A percentile compares a stretch with the other conserved stretches of the same genome.
Conservation (phyloP, 306 rosid species). For the Comarum palustre region DNA sequence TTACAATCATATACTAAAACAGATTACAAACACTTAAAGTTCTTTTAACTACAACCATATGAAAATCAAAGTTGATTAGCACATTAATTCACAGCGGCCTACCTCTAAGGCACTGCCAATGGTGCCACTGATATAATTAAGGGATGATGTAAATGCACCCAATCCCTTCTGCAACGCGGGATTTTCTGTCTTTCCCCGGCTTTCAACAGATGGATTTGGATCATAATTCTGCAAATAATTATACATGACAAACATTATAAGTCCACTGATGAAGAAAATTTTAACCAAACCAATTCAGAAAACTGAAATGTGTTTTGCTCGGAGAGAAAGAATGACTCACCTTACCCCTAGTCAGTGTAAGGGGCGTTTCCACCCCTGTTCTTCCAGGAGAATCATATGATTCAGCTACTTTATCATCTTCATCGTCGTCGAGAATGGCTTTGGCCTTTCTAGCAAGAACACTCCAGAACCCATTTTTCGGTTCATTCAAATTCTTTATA, state of each 20-base stretch:
- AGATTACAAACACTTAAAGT: not conserved
- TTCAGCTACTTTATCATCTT: conserved; percentile 46
- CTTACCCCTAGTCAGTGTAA: conserved; percentile 51
- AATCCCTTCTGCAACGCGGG: conserved; percentile 68
- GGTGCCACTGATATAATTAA: conserved; percentile 72
- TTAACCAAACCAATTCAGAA: not conserved
- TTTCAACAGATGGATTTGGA: conserved; percentile 46
- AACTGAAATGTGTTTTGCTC: not conserved
- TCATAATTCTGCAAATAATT: conserved; percentile 45
- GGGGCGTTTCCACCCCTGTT: conserved; percentile 38
- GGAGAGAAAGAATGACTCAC: conserved; percentile 32
- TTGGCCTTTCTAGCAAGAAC: conserved; percentile 85
- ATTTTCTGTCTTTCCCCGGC: conserved; percentile 50
- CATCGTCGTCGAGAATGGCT: conserved; percentile 81
- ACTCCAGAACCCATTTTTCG: conserved; percentile 94
- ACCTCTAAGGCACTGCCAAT: conserved; percentile 98
- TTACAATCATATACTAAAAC: not conserved
- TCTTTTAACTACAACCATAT: not conserved
- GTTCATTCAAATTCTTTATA: conserved; percentile 62
- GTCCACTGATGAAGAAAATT: conserved; percentile 11
- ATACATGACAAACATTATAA: conserved; percentile 22
- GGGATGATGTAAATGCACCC: conserved; percentile 76
- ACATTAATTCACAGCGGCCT: conserved; percentile 7
- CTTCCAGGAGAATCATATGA: conserved; percentile 43
- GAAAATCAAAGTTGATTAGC: conserved; percentile 12